These are phyloP conservation scores for Mytilinidion resinicola DNA, from an alignment of 495 filamentous ascomycete genomes.

Conservation along the genomic window DNA sequence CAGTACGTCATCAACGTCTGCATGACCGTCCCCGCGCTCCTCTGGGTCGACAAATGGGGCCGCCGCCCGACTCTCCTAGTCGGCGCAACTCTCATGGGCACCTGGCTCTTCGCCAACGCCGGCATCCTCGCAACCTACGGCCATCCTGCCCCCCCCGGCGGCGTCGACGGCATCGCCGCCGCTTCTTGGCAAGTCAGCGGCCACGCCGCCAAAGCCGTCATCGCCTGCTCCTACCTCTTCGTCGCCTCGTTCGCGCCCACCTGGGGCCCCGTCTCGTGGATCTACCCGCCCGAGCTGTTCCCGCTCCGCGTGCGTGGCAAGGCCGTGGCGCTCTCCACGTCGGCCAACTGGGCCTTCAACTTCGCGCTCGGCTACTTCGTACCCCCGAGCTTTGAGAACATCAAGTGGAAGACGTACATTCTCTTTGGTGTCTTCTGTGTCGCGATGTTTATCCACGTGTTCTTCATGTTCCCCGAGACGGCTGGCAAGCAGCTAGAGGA, in stretches of 20 bases:
- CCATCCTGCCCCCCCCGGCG: constrained; percentile 11
- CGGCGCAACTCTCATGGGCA: constrained; percentile 3
- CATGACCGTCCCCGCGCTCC: constrained; percentile 41
- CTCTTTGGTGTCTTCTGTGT: constrained; percentile 73
- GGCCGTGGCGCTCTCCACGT: constrained; percentile 4
- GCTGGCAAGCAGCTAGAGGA: constrained; percentile 75
- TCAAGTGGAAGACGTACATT: constrained; percentile 67
- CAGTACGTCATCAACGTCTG: constrained; percentile 64
- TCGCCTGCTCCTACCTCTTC: constrained; percentile 27
- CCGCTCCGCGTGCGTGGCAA: constrained; percentile 39
- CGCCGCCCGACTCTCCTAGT: constrained; percentile 37
- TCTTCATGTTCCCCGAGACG: constrained; percentile 76
- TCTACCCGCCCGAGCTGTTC: constrained; percentile 76
- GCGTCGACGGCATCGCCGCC: constrained; percentile 6
- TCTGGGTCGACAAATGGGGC: constrained; percentile 51
- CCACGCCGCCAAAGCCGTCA: constrained; percentile 19
- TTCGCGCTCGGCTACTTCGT: constrained; percentile 68
- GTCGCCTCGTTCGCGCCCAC: constrained; percentile 45
- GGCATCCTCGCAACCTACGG: constrained; percentile 5
- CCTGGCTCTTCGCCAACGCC: constrained; percentile 11
- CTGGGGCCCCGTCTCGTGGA: constrained; percentile 66
- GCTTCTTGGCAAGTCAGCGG: constrained; percentile 8
- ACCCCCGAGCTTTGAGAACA: constrained; percentile 65
- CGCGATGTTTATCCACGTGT: constrained; percentile 63
- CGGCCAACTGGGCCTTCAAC: constrained; percentile 6